Base-by-base conservation (phyloP, 2,329 filamentous ascomycete species). In the Aspergillus neotritici region DNA sequence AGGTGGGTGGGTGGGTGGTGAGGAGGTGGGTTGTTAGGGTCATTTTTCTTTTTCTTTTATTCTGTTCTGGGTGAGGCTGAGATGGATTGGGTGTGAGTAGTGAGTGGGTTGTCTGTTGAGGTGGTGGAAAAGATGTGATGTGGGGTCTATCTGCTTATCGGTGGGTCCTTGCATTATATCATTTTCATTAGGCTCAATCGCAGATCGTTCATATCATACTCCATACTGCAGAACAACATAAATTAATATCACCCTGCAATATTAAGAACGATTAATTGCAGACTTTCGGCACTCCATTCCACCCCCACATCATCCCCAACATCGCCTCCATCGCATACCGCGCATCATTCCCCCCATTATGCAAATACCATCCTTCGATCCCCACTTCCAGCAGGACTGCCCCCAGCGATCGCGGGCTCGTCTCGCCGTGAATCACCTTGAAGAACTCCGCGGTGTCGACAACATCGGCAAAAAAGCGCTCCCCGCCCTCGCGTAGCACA, bases 291-390 rank as follows among this genome's bases (percentile, higher is more conserved):
- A 25, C 21, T 15, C 21, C n/a, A 17, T 40, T 16, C 36, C 40
- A 14, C 31, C n/a, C 17, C 8, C 16, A 16, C 28, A 48, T 16
- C 34, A 87, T 76, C 4, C 70, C 78, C 5, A 95, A 63, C 73
- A 93, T 78, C 6, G 81, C 84, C 48, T 83, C 81, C 49, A 94
- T 66, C 0, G 87, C 91, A 61, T 85, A 93, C 1, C 82, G 77
- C 0, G 89, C 88, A 60, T 95, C 89, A 52, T 95, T 95, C 2
- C 89, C 78, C 0, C 83, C 89, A 58, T 94, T 94, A 65, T 95
- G 89, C n/a, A 91, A 71, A 53, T 85, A 74, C 64, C 72, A 78
- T 33, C 73, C 78, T 0, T 67, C 55, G 7, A 94, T 77, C 3
- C 76, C 77, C 21, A 95, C 70, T 5, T 83, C 75, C 5, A 65